phyloP scores from a whole-genome alignment of 352 stramenopile genomes.

The Phytophthora cactorum region DNA sequence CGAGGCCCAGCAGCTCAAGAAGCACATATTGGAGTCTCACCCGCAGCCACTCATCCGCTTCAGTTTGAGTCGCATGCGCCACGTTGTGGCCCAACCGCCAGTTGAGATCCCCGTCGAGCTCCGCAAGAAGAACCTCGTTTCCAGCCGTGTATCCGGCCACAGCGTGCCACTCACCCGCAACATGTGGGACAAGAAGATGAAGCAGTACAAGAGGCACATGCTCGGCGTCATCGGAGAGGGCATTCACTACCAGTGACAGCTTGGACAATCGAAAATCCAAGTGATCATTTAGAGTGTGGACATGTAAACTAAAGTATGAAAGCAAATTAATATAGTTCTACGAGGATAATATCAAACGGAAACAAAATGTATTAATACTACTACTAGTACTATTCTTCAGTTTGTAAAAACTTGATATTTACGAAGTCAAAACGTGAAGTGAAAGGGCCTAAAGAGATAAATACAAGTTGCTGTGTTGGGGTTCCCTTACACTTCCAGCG shows the following conservation, averaged over 20 bases:
- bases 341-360: too few relatives aligned
- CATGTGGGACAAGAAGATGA: constrained; percentile 76
- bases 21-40: constrained; percentile 55
- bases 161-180: constrained; percentile 65
- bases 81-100: constrained; percentile 48
- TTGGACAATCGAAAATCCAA: background rate
- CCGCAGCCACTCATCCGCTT: constrained; percentile 60
- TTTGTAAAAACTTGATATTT: too few relatives aligned
- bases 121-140: constrained; percentile 38
- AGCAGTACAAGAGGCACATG: constrained; percentile 37
- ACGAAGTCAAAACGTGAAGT: too few relatives aligned
- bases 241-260: constrained; percentile 40
- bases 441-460: constrained; percentile 17
- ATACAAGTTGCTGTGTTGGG: constrained; percentile 16
- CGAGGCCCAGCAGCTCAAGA: constrained; percentile 65
- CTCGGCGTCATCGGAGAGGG: constrained; percentile 58
- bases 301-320: constrained; percentile 15
- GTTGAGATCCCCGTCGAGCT: constrained; percentile 58
- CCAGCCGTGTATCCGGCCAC: constrained; percentile 55
- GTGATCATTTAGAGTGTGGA: background rate
- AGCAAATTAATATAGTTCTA: background rate
- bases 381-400: too few relatives aligned
- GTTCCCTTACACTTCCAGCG: constrained; percentile 38
- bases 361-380: too few relatives aligned
- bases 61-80: constrained; percentile 70